These are phyloP conservation scores for Rhizopus delemar DNA, from an alignment of 371 early-diverging fungal genomes.

Conservation along the genomic window DNA sequence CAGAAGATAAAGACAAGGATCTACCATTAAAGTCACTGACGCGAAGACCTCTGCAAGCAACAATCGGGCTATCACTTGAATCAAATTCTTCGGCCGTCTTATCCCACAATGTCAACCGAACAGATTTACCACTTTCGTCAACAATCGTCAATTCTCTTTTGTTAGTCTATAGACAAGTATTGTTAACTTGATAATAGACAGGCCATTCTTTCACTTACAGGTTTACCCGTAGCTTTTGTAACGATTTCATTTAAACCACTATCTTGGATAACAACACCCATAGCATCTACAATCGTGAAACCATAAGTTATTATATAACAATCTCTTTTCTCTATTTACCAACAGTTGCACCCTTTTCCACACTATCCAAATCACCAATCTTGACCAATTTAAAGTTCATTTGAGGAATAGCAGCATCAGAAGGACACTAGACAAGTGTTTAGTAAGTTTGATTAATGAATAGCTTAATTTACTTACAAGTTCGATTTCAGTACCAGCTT, in stretches of 20 bases:
- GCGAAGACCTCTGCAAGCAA: conserved; percentile 82
- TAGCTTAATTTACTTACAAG: conserved; percentile 42
- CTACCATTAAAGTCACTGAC: conserved; percentile 89
- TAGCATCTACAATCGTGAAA: conserved; percentile 58
- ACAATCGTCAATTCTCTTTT: conserved; percentile 88
- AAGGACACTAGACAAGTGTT: conserved; percentile 55
- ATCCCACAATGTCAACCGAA: conserved; percentile 92
- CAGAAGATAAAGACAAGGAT: conserved; percentile 62
- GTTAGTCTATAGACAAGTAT: conserved; percentile 44
- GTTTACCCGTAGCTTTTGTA: conserved; percentile 67
- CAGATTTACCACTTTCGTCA: conserved; percentile 73
- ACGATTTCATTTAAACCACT: conserved; percentile 65
- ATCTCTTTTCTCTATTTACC: conserved; percentile 43
- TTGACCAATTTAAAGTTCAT: conserved; percentile 71
- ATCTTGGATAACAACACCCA: conserved; percentile 78
- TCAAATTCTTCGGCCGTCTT: conserved; percentile 72
- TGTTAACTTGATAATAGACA: not conserved
- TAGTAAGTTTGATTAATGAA: not conserved
- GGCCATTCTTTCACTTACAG: conserved; percentile 47
- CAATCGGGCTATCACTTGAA: conserved; percentile 55
- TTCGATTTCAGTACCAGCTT: conserved; percentile 64
- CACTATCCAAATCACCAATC: conserved; percentile 61
- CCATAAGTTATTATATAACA: not conserved
- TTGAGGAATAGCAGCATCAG: conserved; percentile 62
- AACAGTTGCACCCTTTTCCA: conserved; percentile 67